Base-by-base conservation (phyloP, 129 eudicot genomes). In the Chrysanthemum makinoi region DNA sequence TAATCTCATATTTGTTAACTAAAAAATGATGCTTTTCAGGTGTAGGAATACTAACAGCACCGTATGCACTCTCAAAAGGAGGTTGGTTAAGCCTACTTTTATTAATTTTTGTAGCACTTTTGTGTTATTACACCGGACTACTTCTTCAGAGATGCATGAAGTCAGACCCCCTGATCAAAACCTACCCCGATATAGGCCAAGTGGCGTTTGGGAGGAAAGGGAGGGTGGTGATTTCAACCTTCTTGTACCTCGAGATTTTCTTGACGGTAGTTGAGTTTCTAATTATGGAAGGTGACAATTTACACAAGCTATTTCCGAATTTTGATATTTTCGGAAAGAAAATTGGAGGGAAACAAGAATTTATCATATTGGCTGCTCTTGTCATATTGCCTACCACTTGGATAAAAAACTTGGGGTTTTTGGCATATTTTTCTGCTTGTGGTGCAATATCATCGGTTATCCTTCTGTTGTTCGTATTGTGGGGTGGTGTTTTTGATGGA, bases 181-280 rank as follows among this genome's bases (percentile, higher is more conserved):
- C 88, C 28, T 87, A 87, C 62, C 83, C 86, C 0, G 89, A 89
- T 60, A 84, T 89, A 53, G 96, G 91, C 24, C 79, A 75, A 10
- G 62, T 81, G 18, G 96, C 91, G 2, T 89, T 86, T 28, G 96
- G 96, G 18, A 64, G 20, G 2, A 86, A 44, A n/a, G 96, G 89
- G n/a, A 83, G 86, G 54, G 65, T 54, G 2, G 2, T 82, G 4
- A 68, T 89, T 2, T 86, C 89, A 1, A 66, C 75, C 5, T 81
- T 82, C 49, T 77, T 86, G 86, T 83, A 81, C 69, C 84, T 86
- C 10, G 87, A 86, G 70, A 70, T 89, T 3, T 89, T 79, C 78
- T 77, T 89, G 35, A 83, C 77, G 24, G 83, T 87, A 2, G 86
- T 89, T 0, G 89, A 84, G 82, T 86, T 89, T 77, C 81, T 86